These are phyloP conservation scores for Solanum raphanifolium DNA, from an alignment of 257 asterid species.

Conservation along the genomic window DNA sequence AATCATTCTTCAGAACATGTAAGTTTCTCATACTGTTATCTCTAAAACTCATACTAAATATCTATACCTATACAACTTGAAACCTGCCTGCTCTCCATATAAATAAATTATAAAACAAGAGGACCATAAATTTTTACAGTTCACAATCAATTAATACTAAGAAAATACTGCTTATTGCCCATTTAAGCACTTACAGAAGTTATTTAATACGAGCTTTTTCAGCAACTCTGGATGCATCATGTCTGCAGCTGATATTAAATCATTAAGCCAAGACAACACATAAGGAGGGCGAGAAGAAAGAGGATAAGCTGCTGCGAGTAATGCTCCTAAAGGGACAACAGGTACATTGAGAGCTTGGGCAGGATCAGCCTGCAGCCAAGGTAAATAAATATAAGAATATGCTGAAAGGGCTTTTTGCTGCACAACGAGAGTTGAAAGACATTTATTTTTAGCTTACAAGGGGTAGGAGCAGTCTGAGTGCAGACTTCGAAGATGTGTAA, in stretches of 20 bases:
- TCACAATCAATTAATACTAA: background rate
- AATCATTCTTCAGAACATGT: background rate
- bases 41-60: background rate
- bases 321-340: constrained; percentile 91
- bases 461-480: constrained; percentile 72
- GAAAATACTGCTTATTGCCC: background rate
- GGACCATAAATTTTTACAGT: background rate
- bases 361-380: constrained; percentile 79
- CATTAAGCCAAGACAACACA: constrained; percentile 81
- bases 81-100: background rate
- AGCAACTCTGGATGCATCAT: constrained; percentile 96
- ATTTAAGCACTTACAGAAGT: constrained; percentile 58
- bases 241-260: constrained; percentile 82
- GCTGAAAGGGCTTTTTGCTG: background rate
- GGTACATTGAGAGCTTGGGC: constrained; percentile 95
- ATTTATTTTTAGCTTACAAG: constrained; percentile 50
- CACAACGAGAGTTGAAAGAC: background rate
- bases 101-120: background rate
- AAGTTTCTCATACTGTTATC: background rate
- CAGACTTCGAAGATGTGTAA: constrained; percentile 75
- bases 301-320: constrained; percentile 86
- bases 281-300: constrained; percentile 87
- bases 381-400: background rate
- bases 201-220: constrained; percentile 81
- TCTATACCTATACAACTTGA: background rate